Evolutionary conservation across 2,329 filamentous ascomycete species (phyloP).

Genomic region (Neopestalotiopsis sp.): DNA sequence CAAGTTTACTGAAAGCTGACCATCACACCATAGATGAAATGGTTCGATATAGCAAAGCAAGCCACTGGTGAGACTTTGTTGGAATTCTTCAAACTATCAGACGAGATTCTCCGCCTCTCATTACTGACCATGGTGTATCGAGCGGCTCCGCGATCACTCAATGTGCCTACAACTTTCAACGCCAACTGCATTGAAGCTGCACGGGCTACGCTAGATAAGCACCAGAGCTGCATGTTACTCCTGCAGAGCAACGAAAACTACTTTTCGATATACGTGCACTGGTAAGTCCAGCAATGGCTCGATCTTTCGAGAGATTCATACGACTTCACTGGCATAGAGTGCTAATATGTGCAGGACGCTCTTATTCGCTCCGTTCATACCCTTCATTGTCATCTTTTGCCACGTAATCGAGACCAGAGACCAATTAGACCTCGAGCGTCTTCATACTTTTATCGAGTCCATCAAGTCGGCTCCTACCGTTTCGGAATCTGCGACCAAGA

Average conservation of each 20-base stretch:
- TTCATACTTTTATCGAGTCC: slow-evolving; percentile 62
- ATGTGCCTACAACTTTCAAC: slow-evolving; percentile 50
- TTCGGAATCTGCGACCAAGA: slow-evolving; percentile 64
- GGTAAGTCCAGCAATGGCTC: slow-evolving; percentile 41
- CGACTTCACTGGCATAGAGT: not conserved
- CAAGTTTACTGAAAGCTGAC: not conserved
- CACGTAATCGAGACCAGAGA: slow-evolving; percentile 59
- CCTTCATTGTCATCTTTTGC: slow-evolving; percentile 65
- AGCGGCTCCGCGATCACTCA: slow-evolving; percentile 52
- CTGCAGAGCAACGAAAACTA: slow-evolving; percentile 47
- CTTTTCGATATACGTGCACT: slow-evolving; percentile 56
- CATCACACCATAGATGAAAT: not conserved
- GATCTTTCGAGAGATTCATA: not conserved
- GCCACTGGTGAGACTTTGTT: not conserved
- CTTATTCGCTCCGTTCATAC: slow-evolving; percentile 62
- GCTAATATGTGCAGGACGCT: slow-evolving; percentile 49
- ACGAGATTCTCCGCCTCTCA: slow-evolving; percentile 53
- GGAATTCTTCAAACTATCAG: slow-evolving; percentile 38
- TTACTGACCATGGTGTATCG: slow-evolving; percentile 59
- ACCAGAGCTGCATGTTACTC: slow-evolving; percentile 51
- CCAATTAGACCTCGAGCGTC: slow-evolving; percentile 55
- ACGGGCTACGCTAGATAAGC: slow-evolving; percentile 52
- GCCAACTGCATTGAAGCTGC: slow-evolving; percentile 56
- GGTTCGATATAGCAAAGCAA: not conserved
- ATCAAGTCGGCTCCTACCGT: slow-evolving; percentile 56